phyloP scores from a whole-genome alignment of 164 flowering plant species.

The Dillenia turbinata region DNA sequence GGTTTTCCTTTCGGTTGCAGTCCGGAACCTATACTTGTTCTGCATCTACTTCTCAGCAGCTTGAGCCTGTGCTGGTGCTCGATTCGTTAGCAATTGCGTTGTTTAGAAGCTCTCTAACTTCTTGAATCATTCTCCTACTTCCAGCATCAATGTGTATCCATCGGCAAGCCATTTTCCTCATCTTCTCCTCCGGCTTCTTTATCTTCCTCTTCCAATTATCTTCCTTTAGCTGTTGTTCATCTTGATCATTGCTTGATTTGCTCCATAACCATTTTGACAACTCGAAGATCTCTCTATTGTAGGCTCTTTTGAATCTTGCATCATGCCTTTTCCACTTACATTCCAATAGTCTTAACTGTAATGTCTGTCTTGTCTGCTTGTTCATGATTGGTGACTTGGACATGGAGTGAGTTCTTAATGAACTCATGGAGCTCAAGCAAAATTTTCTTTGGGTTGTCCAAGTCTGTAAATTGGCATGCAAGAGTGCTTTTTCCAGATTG shows the following conservation, averaged over 20 bases:
- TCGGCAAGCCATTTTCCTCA: not conserved
- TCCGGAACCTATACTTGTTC: no score
- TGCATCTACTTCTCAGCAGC: no score
- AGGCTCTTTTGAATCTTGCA: slow-evolving; percentile 27
- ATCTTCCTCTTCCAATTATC: not conserved
- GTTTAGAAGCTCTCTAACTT: no score
- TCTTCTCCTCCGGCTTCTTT: not conserved
- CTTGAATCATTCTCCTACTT: not conserved
- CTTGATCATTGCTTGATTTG: not conserved
- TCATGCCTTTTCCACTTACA: slow-evolving; percentile 21
- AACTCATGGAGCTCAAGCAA: slow-evolving; percentile 24
- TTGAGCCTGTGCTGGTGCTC: no score
- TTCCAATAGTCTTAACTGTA: slow-evolving; percentile 36
- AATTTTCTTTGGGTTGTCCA: slow-evolving; percentile 19
- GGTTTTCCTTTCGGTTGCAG: no score
- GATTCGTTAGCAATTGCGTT: no score
- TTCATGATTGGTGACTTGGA: no score
- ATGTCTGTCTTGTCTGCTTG: slow-evolving; percentile 32
- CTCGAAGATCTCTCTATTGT: slow-evolving; percentile 28
- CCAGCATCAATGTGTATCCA: not conserved
- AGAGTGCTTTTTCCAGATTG: slow-evolving; percentile 34
- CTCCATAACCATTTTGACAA: slow-evolving; percentile 43
- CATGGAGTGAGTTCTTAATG: slow-evolving; percentile 20
- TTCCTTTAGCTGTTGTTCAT: slow-evolving; percentile 3
- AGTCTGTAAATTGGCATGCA: slow-evolving; percentile 21